Evolutionary conservation across 257 asterid species (phyloP).

Genomic region (Solanum sejunctum): DNA sequence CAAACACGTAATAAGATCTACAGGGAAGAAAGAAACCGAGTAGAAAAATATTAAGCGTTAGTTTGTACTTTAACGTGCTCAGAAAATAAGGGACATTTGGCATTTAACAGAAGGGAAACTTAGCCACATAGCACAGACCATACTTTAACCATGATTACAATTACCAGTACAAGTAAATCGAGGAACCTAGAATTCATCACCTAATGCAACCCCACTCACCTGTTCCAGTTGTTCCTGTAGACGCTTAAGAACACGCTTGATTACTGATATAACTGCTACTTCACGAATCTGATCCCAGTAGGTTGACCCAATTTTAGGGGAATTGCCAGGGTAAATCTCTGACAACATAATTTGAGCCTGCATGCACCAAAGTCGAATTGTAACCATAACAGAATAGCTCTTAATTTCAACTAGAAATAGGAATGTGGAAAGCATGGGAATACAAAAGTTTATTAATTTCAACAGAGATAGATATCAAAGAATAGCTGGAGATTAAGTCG

Average conservation of each 20-base stretch:
- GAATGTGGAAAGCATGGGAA: not conserved
- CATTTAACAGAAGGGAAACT: not conserved
- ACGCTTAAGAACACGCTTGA: slow-evolving; percentile 70
- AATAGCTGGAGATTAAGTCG: not conserved
- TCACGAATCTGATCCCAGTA: slow-evolving; percentile 97
- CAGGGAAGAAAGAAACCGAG: not conserved
- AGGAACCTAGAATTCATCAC: not conserved
- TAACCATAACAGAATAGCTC: not conserved
- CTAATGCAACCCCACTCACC: slow-evolving; percentile 24
- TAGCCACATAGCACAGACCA: not conserved
- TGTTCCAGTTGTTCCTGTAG: slow-evolving; percentile 70
- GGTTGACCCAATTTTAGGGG: slow-evolving; percentile 73
- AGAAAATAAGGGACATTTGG: not conserved
- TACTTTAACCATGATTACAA: not conserved
- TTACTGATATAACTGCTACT: slow-evolving; percentile 65
- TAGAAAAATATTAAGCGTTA: not conserved
- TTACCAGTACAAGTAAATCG: not conserved
- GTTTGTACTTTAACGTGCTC: not conserved
- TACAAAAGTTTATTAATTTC: not conserved
- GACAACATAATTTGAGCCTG: slow-evolving; percentile 93
- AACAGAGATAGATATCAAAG: not conserved
- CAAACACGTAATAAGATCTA: not conserved
- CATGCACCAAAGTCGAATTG: slow-evolving; percentile 1
- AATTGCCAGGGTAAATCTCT: slow-evolving; percentile 88
- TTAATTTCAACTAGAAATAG: not conserved